These are phyloP conservation scores for Garcileccinum viscosum DNA, from an alignment of 1,284 basidiomycete genomes.

Conservation along the genomic window DNA sequence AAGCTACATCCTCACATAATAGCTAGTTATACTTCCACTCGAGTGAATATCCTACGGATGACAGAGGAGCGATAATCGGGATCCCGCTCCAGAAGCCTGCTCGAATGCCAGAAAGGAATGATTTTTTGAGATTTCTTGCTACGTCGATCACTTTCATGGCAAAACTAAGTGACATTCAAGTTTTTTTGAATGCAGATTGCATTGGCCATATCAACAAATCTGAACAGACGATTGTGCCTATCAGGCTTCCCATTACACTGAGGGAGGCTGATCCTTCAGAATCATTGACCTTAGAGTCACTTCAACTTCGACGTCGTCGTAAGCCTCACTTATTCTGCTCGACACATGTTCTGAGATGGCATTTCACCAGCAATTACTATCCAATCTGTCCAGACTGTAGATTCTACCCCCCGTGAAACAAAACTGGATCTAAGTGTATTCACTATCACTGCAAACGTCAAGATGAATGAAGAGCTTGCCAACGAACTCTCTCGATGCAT, in stretches of 20 bases:
- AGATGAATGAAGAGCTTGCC: conserved; percentile 70
- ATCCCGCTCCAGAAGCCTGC: conserved; percentile 85
- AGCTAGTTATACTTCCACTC: conserved; percentile 44
- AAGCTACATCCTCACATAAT: neutral
- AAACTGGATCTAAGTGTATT: conserved; percentile 81
- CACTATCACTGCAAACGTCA: conserved; percentile 77
- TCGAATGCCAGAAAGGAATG: conserved; percentile 81
- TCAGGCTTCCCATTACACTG: conserved; percentile 54
- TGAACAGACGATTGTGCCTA: conserved; percentile 45
- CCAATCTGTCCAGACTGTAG: neutral
- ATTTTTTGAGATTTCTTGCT: conserved; percentile 87
- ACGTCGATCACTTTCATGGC: conserved; percentile 95
- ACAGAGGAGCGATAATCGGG: conserved; percentile 82
- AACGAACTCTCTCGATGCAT: conserved; percentile 86
- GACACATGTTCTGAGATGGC: neutral
- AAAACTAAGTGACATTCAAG: conserved; percentile 74
- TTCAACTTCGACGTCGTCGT: conserved; percentile 7
- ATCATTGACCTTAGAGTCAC: conserved; percentile 55
- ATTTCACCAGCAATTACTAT: neutral
- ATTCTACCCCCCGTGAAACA: conserved; percentile 38
- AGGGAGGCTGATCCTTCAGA: conserved; percentile 51
- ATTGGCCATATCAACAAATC: conserved; percentile 76
- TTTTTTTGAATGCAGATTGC: conserved; percentile 78
- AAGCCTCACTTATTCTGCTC: neutral
- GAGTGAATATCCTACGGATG: conserved; percentile 55